Evolutionary conservation across 495 filamentous ascomycete genomes (phyloP), one percentile per base, ranked within the genome.

Genomic region (Viridothelium virens): DNA sequence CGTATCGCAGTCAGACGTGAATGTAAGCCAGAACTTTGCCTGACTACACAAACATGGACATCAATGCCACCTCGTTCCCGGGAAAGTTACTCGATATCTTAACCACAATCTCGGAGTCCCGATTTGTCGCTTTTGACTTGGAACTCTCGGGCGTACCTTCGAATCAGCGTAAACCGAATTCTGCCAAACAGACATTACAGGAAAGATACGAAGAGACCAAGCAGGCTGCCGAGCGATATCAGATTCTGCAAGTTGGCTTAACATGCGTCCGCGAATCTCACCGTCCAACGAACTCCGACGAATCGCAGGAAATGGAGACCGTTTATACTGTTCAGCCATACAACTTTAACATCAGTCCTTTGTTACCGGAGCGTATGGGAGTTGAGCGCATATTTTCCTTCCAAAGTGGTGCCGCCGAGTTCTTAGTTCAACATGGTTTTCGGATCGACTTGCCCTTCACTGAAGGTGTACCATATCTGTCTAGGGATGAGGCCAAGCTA

Each of bases 231-330:
- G 83, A 89, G 59, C 82, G 80, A 14, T 94, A 86, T 67, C 85
- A 89, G 68, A 80, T 92, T 34, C 74, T 94, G 0, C 91, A 96
- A 72, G 71, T 96, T 56, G 91, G 91, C 1, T 73, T 96, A 64
- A 91, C 89, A 0, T 85, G 85, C 65, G 82, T 84, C 44, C 74
- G 79, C 56, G 84, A 86, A 66, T 18, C 18, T 25, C 5, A 14
- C 16, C 48, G 48, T 53, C 48, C 48, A 5, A n/a, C 16, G 5
- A 5, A 14, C 5, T 25, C 48, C n/a, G 82, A 87, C 65, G 62
- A 74, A 14, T 72, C 82, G 1, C 73, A 74, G 61, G 80, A 82
- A 79, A 61, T 72, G 70, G 65, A 31, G 47, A 38, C 63, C 84
- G 84, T 76, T 1, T 91, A 91, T 69, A 73, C 81, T 47, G 76